Percentiles rank a stretch among this genome's conserved stretches.
Evolutionary conservation across 2,329 filamentous ascomycete species (phyloP).

Genomic region (Scedosporium minutisporum): DNA sequence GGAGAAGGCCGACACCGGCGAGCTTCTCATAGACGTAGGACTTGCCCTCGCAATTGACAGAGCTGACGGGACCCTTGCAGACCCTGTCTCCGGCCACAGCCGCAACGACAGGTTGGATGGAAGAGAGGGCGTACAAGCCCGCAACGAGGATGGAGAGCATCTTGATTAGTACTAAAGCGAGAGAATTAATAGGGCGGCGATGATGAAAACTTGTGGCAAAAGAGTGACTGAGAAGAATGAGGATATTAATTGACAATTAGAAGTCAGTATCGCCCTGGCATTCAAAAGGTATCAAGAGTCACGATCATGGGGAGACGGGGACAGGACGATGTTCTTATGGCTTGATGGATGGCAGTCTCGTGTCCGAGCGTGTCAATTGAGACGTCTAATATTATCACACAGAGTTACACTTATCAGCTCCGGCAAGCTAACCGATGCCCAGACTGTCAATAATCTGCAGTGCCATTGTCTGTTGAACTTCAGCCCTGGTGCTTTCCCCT

Average conservation of each 20-base stretch:
- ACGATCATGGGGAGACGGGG: too few species aligned
- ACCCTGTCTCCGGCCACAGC: neutral
- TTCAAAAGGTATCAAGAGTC: too few species aligned
- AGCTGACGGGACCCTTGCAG: neutral
- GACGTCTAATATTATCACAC: too few species aligned
- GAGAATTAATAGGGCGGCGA: neutral
- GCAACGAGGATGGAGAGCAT: neutral
- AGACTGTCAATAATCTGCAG: neutral
- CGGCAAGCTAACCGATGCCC: neutral
- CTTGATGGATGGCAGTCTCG: too few species aligned
- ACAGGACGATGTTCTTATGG: too few species aligned
- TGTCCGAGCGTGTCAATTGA: too few species aligned
- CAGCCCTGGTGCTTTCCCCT: neutral
- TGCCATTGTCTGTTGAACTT: neutral
- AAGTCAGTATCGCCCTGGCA: too few species aligned
- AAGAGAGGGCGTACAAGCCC: neutral
- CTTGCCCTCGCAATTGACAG: slow-evolving; percentile 42
- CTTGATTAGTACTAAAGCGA: neutral
- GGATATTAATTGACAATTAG: neutral
- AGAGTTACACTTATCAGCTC: too few species aligned
- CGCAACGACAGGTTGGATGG: neutral
- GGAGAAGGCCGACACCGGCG: slow-evolving; percentile 55
- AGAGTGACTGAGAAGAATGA: neutral
- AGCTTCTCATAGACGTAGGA: slow-evolving; percentile 57
- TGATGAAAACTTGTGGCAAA: neutral